Conservation (phyloP, 176 grass and related monocot genomes). For the Coix lacrymajobi region DNA sequence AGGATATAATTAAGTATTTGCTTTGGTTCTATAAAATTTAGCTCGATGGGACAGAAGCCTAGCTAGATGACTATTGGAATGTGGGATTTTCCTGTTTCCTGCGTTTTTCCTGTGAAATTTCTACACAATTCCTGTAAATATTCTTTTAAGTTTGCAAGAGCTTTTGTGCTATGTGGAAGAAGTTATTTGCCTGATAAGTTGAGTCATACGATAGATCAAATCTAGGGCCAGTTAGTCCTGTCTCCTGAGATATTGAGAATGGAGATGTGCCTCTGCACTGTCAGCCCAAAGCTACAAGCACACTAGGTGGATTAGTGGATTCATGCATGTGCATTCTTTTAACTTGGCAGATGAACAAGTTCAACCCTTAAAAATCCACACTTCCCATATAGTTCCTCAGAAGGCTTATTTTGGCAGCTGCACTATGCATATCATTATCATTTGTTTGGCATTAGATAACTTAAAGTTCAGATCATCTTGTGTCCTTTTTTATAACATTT, state of each 20-base stretch:
- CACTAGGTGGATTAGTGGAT: background rate
- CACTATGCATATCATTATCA: background rate
- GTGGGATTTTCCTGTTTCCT: no score
- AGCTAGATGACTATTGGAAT: background rate
- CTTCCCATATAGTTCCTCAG: background rate
- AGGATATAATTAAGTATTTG: background rate
- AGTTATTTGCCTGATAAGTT: background rate
- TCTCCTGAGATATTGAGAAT: background rate
- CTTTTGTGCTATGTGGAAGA: background rate
- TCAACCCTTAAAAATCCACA: background rate
- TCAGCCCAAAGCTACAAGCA: background rate
- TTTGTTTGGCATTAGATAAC: slow-evolving; percentile 6
- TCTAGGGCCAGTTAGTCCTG: background rate
- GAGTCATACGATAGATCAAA: background rate
- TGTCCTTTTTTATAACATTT: background rate
- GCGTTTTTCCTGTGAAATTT: no score
- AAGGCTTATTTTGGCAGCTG: background rate
- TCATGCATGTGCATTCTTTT: background rate
- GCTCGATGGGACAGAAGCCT: background rate
- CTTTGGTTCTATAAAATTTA: background rate
- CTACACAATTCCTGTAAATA: no score
- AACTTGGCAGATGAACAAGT: background rate
- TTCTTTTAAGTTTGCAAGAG: background rate
- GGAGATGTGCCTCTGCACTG: background rate
- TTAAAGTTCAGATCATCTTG: background rate